Conservation (phyloP, 139 green algal genomes). For the Coelastrella sp. region DNA sequence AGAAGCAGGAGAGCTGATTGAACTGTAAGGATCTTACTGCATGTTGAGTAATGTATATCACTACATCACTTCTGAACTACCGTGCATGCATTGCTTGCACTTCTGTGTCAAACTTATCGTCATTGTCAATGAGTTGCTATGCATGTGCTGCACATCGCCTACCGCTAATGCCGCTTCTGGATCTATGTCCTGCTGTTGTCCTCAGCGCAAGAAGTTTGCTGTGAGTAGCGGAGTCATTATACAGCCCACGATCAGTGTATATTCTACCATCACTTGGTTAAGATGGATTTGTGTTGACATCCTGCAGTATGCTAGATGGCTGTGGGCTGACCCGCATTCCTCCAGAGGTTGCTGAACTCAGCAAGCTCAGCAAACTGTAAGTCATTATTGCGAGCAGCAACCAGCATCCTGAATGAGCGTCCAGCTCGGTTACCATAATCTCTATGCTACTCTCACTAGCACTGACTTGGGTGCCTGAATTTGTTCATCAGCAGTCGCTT, state of each 20-base stretch:
- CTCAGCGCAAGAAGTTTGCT: no score
- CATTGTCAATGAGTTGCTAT: no score
- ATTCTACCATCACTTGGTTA: neutral
- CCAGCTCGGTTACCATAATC: neutral
- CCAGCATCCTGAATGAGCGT: neutral
- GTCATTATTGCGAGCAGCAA: no score
- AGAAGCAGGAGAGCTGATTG: slow-evolving; percentile 37
- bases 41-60: neutral
- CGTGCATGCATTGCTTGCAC: neutral
- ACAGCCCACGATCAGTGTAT: neutral
- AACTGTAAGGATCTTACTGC: slow-evolving; percentile 42
- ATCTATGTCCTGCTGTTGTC: no score
- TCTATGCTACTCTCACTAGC: neutral
- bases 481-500: neutral
- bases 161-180: no score
- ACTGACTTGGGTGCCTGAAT: neutral
- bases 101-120: no score
- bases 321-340: slow-evolving; percentile 52
- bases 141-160: no score
- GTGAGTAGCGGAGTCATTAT: no score
- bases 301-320: slow-evolving; percentile 55
- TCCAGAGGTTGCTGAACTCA: slow-evolving; percentile 29
- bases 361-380: slow-evolving; percentile 54
- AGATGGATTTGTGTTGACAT: neutral
- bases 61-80: neutral